phyloP scores from a whole-genome alignment of 202 grass and related monocot species.

The Bolboschoenoplectus hybrid region DNA sequence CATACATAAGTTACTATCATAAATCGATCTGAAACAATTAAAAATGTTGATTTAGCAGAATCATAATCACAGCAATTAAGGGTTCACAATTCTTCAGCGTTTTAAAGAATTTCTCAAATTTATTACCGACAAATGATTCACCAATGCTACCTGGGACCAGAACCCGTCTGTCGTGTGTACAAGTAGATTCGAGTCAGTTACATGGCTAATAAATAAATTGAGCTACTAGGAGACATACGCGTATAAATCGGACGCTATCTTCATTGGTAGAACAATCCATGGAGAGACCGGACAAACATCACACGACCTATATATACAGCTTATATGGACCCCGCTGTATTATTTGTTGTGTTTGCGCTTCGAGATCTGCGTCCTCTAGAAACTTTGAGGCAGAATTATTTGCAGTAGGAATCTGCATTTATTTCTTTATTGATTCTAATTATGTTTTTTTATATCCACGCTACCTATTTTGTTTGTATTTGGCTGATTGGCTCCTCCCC shows the following conservation, averaged over 20 bases:
- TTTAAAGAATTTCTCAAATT: background rate
- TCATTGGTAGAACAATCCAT: background rate
- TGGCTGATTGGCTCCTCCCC: too few relatives aligned
- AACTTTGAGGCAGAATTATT: background rate
- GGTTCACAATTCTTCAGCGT: too few relatives aligned
- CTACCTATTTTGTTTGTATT: too few relatives aligned
- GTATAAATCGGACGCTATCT: constrained; percentile 5
- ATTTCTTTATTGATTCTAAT: background rate
- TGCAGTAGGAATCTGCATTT: background rate
- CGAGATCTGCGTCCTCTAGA: constrained; percentile 18
- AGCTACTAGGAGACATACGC: constrained; percentile 24
- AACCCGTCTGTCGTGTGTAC: background rate
- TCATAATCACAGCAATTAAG: too few relatives aligned
- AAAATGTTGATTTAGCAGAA: too few relatives aligned
- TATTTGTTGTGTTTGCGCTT: constrained; percentile 3
- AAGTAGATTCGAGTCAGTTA: constrained; percentile 13
- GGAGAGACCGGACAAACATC: constrained; percentile 9
- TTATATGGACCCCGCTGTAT: constrained; percentile 1
- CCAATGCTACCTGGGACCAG: background rate
- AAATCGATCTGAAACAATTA: too few relatives aligned
- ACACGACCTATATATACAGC: background rate
- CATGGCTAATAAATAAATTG: background rate
- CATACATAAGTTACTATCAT: too few relatives aligned
- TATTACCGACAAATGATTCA: background rate
- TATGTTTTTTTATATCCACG: background rate